phyloP scores from a whole-genome alignment of 75 land plant species.

The Gnetum montanum region DNA sequence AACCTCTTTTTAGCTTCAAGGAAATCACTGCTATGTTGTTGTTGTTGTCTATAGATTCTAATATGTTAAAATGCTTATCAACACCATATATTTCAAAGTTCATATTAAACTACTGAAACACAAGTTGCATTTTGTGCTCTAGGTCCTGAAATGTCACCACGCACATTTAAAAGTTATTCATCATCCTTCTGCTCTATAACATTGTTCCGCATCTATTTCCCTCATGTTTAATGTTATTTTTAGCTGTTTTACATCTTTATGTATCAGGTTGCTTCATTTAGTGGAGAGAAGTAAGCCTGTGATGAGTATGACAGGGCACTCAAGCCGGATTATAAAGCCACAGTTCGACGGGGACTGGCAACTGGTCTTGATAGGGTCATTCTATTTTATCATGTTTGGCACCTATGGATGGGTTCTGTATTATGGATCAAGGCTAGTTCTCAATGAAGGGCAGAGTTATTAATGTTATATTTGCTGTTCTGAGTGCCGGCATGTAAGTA shows the following conservation, averaged over 20 bases:
- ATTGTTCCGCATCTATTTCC: no score
- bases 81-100: no score
- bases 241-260: neutral
- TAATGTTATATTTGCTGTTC: constrained; percentile 71
- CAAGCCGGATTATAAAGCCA: constrained; percentile 48
- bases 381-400: constrained; percentile 37
- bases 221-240: no score
- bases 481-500: constrained; percentile 79
- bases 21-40: no score
- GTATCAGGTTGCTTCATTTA: constrained; percentile 80
- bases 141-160: no score
- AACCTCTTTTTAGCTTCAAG: no score
- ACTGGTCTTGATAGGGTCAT: constrained; percentile 67
- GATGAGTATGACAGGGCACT: constrained; percentile 48
- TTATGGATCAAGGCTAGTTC: constrained; percentile 67
- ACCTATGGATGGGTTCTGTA: constrained; percentile 69
- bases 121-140: no score
- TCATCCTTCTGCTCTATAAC: no score
- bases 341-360: constrained; percentile 53
- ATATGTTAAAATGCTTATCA: no score
- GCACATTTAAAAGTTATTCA: no score
- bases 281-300: constrained; percentile 77
- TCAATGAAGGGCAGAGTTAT: constrained; percentile 51
- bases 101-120: no score
- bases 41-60: no score